Evolutionary conservation across 1,284 basidiomycete species (phyloP).

Genomic region (Boletellus dicymbophilus): DNA sequence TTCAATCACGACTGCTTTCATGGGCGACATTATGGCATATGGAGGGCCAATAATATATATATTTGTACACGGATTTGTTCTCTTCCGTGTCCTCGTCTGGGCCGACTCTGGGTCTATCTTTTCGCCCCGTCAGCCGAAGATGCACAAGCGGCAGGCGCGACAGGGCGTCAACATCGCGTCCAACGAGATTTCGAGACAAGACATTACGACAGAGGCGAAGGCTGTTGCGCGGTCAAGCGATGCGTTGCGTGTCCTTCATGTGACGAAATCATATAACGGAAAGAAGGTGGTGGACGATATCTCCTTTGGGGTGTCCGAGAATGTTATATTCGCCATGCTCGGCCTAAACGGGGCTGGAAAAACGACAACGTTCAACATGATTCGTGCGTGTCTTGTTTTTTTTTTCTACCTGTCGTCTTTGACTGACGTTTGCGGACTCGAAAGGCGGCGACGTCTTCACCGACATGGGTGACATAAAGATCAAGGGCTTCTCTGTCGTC

Average conservation of each 20-base stretch:
- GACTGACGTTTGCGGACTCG: background rate
- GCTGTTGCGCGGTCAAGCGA: slow-evolving; percentile 51
- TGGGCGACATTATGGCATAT: slow-evolving; percentile 58
- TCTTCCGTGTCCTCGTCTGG: slow-evolving; percentile 60
- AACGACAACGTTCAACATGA: slow-evolving; percentile 78
- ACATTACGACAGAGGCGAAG: slow-evolving; percentile 57
- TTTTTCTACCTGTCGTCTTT: background rate
- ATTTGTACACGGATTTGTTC: slow-evolving; percentile 53
- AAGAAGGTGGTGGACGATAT: slow-evolving; percentile 74
- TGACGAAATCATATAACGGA: slow-evolving; percentile 64
- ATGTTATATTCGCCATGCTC: slow-evolving; percentile 72
- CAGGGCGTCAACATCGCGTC: slow-evolving; percentile 11
- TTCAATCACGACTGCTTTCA: slow-evolving; percentile 46
- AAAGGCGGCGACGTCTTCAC: slow-evolving; percentile 63
- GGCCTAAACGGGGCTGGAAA: slow-evolving; percentile 85
- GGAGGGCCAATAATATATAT: slow-evolving; percentile 80
- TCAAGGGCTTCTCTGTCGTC: slow-evolving; percentile 65
- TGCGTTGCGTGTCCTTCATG: slow-evolving; percentile 61
- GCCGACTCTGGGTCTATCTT: slow-evolving; percentile 59
- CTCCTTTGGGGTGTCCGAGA: slow-evolving; percentile 63
- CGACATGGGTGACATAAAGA: slow-evolving; percentile 65
- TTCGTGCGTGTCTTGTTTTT: slow-evolving; percentile 47
- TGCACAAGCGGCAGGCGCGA: slow-evolving; percentile 9
- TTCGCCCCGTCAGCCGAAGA: slow-evolving; percentile 30
- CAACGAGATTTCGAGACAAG: slow-evolving; percentile 31